Conservation (phyloP, 345 rosid species). For the Syzygium jambos region DNA sequence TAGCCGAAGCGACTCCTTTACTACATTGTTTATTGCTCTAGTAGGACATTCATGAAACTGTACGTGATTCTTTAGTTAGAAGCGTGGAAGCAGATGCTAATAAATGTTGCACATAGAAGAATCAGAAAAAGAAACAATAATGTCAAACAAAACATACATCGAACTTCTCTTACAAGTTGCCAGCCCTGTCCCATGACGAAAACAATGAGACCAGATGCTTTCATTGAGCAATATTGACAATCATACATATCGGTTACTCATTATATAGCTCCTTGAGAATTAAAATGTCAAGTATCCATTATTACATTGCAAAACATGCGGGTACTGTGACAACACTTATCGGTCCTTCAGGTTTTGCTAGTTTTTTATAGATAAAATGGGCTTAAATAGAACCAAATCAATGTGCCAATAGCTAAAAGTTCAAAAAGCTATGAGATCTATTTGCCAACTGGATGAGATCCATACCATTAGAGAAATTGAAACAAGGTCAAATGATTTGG, state of each 20-base stretch:
- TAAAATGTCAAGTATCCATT: neutral
- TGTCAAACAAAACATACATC: neutral
- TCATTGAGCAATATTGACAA: neutral
- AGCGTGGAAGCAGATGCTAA: neutral
- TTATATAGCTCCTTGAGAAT: neutral
- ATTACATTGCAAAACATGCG: neutral
- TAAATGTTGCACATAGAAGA: neutral
- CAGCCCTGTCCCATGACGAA: neutral
- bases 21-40: constrained; percentile 31
- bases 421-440: neutral
- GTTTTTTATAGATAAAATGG: neutral
- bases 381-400: neutral
- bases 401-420: neutral
- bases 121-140: neutral
- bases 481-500: constrained; percentile 44
- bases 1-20: constrained; percentile 35
- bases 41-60: constrained; percentile 68
- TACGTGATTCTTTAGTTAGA: neutral
- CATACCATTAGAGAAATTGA: constrained; percentile 44
- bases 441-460: neutral
- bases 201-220: neutral
- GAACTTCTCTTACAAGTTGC: neutral
- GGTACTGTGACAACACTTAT: neutral
- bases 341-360: neutral
- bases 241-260: accelerated